Evolutionary conservation across 768 basidiomycete species (phyloP).

Genomic region (Boletus pseudopeckii): DNA sequence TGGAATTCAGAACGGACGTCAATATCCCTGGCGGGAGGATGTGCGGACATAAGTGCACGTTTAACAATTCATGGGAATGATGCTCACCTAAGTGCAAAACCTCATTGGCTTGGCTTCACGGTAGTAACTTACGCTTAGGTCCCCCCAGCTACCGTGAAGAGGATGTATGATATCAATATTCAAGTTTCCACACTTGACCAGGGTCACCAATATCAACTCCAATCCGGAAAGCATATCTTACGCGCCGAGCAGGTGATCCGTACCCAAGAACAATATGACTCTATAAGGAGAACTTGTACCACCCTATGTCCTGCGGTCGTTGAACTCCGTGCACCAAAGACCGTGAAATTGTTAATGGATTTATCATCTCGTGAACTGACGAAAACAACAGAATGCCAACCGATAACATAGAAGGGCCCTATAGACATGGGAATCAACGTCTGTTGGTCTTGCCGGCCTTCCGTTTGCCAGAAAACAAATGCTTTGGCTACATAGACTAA

Average conservation of each 20-base stretch:
- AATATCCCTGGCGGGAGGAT: not conserved
- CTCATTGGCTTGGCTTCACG: not conserved
- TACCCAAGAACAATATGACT: not conserved
- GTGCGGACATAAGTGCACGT: not conserved
- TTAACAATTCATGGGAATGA: not conserved
- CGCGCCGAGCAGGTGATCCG: not conserved
- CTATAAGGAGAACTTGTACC: not conserved
- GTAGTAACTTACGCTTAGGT: not conserved
- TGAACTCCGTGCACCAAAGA: not conserved
- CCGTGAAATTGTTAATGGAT: not conserved
- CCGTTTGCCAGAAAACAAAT: constrained; percentile 82
- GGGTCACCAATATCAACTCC: not conserved
- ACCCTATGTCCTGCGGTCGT: not conserved
- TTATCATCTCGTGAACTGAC: not conserved
- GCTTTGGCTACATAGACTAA: constrained; percentile 62
- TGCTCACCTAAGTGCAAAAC: not conserved
- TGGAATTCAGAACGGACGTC: not conserved
- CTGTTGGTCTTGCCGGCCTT: constrained; percentile 81
- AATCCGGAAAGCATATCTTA: not conserved
- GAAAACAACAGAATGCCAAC: constrained; percentile 1
- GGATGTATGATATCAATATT: not conserved
- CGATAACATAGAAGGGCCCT: not conserved
- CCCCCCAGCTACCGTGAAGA: not conserved
- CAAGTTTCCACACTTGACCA: not conserved
- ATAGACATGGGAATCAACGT: constrained; percentile 41